Percentiles rank a stretch among this genome's conserved stretches.
phyloP scores from a whole-genome alignment of 306 rosid species.

The Boehmeria nivea region DNA sequence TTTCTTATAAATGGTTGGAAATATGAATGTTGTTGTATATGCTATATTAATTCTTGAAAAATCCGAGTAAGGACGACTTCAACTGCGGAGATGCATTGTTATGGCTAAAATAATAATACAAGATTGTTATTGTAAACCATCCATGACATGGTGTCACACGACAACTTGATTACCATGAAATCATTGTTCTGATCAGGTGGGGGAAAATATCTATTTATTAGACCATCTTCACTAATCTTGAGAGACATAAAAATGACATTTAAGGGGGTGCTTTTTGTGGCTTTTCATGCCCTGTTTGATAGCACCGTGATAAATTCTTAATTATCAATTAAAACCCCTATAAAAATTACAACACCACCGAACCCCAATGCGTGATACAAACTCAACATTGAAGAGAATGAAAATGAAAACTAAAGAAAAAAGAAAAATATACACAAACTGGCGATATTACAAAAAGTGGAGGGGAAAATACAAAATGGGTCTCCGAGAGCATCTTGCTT shows the following conservation, averaged over 20 bases:
- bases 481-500: constrained; percentile 5
- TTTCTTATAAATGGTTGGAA: no score
- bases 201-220: not conserved
- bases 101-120: no score
- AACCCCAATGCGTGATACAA: constrained; percentile 20
- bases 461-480: constrained; percentile 20
- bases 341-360: constrained; percentile 15
- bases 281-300: constrained; percentile 9
- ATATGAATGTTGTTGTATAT: no score
- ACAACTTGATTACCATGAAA: not conserved
- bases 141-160: constrained; percentile 2
- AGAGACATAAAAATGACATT: constrained; percentile 11
- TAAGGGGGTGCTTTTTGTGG: constrained; percentile 16
- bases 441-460: constrained; percentile 22
- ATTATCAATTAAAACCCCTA: not conserved
- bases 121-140: no score
- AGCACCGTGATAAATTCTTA: no score
- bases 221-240: constrained; percentile 6
- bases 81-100: no score
- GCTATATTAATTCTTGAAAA: no score
- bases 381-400: constrained; percentile 25
- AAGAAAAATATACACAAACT: constrained; percentile 55
- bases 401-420: constrained; percentile 4
- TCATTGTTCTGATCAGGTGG: no score
- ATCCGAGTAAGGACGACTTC: no score